Evolutionary conservation across 805 yeast species (phyloP), one percentile per base, ranked within the genome.

Genomic region (Cyberlindnera galapagoensis): DNA sequence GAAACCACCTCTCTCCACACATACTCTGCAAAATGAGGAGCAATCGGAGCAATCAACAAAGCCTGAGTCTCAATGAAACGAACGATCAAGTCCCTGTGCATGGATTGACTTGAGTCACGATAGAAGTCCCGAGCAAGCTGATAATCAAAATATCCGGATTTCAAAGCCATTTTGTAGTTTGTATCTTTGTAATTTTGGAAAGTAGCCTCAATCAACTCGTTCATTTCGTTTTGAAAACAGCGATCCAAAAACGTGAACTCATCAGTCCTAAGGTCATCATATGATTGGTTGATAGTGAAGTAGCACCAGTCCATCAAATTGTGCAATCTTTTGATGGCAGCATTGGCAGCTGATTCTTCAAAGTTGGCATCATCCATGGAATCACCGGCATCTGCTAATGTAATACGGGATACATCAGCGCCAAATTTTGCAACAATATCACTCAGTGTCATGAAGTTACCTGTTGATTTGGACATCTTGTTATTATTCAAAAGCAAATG

Each of bases 311-410:
- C 97, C 57, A 84, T 88, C 60, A 88, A 69, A 34, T 83, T 88
- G 60, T 73, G 82, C 56, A 90, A 71, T 65, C 98, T 82, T 57
- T 92, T 73, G 57, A 90, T 88, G 18, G 97, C 96, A 26, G 98
- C 96, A 53, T 92, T 90, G 31, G 97, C 98, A 53, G 80, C 88
- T 39, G 85, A 66, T 64, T 92, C 97, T 52, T 90, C 97, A 54
- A 90, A 83, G 67, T 90, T 90, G 34, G 98, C 97, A 60, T 90
- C 98, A 65, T 90, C 98, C 46, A 87, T 76, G 28, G 90, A 68
- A 57, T 90, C 98, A 67, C 98, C 98, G 30, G 96, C 95, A 67
- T 90, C 98, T 25, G 97, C 98, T 44, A 90, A 67, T 6, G 97
- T 96, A 59, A 90, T 83, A 70, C 98, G 82, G 10, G 95, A 68